phyloP scores from a whole-genome alignment of 192 early-diverging fungal species.

The Linnemannia zychae region DNA sequence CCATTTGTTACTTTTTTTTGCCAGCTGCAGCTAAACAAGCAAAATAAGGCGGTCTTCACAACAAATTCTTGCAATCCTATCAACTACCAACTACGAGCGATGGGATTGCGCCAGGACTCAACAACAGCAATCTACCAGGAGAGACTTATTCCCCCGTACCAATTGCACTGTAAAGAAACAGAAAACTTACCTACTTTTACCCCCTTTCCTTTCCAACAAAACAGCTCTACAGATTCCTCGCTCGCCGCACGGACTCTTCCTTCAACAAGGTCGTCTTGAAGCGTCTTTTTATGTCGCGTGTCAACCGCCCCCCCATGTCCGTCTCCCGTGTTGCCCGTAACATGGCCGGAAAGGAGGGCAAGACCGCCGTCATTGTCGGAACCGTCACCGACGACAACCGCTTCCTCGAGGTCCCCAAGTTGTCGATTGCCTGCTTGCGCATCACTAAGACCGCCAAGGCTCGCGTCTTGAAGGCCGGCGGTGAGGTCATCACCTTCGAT shows the following conservation, averaged over 20 bases:
- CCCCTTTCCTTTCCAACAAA: not conserved
- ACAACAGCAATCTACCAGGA: not conserved
- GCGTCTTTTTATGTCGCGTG: slow-evolving; percentile 98
- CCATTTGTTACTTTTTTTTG: not conserved
- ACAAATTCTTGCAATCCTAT: not conserved
- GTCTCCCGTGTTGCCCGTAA: slow-evolving; percentile 89
- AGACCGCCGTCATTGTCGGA: slow-evolving; percentile 96
- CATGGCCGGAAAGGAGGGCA: slow-evolving; percentile 78
- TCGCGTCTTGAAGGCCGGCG: slow-evolving; percentile 98
- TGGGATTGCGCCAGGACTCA: not conserved
- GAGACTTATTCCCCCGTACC: not conserved
- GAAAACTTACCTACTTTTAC: slow-evolving; percentile 9
- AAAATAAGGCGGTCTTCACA: not conserved
- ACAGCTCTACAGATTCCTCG: slow-evolving; percentile 98
- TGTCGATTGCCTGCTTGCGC: slow-evolving; percentile 95
- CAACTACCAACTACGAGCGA: not conserved
- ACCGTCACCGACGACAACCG: slow-evolving; percentile 98
- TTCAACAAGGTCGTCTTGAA: slow-evolving; percentile 99
- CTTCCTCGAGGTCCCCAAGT: slow-evolving; percentile 90
- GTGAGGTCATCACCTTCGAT: slow-evolving; percentile 98
- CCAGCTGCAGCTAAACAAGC: not conserved
- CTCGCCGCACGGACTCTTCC: slow-evolving; percentile 96
- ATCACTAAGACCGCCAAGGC: slow-evolving; percentile 97
- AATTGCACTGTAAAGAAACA: not conserved
- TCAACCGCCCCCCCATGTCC: slow-evolving; percentile 96